Base-by-base conservation (phyloP, 371 early-diverging fungal species). In the Paraphysoderma sedebokerense region DNA sequence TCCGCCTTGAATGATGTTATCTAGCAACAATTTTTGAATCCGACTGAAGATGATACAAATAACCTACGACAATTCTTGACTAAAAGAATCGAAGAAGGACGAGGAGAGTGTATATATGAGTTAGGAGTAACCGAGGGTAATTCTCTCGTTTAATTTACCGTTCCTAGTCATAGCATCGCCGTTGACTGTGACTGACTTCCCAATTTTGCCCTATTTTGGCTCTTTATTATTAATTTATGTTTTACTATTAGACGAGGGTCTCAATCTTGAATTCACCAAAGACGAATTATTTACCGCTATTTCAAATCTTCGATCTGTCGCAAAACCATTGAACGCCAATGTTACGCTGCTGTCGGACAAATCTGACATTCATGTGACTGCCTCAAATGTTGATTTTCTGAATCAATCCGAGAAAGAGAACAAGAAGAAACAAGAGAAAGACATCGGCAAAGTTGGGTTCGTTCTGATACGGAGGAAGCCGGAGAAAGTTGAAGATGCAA, bases 81-180 rank as follows among this genome's bases (percentile, higher is more conserved):
- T n/a, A n/a, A 52, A 8, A 73, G 79, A 46, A 61, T 87, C 40
- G 58, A 61, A 17, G 70, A 74, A 39, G 82, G 79, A 1, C 60
- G 65, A 33, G 90, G 90, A 19, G 87, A 89, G 62, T 62, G 75
- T 0, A 52, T 87, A 12, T 66, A 83, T 38, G 87, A 84, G 55
- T 57, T 87, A 36, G 87, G 87, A 3, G 29, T 72, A 32, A 28
- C 31, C 8, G 82, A 87, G 60, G 83, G 83, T 79, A 70, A 39
- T 35, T 17, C 27, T 17, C 24, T 46, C 22, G 50, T n/a, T 26
- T 23, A 12, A 33, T 35, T 29, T 33, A 9, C 22, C 61, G 26
- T 12, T 33, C 44, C 33, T 52, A 41, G 28, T 47, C 15, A 22
- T 49, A 4, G 13, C 46, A 24, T 13, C 36, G 13, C 31, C 28